Evolutionary conservation across 257 asterid species (phyloP).

Genomic region (Solanum infundibuliforme): DNA sequence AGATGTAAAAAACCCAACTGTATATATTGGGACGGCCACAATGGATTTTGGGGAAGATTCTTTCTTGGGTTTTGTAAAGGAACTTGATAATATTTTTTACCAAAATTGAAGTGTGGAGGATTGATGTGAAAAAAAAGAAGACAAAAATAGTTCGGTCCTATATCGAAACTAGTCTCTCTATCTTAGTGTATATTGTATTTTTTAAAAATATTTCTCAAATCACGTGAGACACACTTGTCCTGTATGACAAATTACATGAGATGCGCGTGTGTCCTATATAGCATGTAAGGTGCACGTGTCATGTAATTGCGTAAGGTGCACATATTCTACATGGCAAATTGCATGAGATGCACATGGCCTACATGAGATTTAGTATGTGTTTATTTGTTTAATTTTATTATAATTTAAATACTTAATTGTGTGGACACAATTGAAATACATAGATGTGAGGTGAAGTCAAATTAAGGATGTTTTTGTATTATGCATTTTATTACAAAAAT

Average conservation of each 20-base stretch:
- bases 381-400: too few relatives aligned
- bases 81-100: background rate
- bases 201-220: background rate
- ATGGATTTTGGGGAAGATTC: background rate
- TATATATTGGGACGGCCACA: background rate
- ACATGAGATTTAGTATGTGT: background rate
- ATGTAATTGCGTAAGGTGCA: background rate
- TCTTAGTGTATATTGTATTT: background rate
- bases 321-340: background rate
- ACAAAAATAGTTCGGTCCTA: background rate
- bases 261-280: accelerated
- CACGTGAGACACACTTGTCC: accelerated
- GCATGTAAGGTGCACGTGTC: background rate
- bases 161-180: background rate
- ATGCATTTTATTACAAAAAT: too few relatives aligned
- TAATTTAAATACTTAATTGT: too few relatives aligned
- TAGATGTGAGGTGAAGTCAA: too few relatives aligned
- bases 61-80: background rate
- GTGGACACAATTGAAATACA: too few relatives aligned
- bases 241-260: background rate
- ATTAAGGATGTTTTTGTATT: too few relatives aligned
- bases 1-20: background rate
- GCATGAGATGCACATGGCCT: background rate
- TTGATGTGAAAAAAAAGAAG: background rate
- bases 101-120: background rate